Conservation (phyloP, 106 monocot species). For the Dendrobium huoshanense region DNA sequence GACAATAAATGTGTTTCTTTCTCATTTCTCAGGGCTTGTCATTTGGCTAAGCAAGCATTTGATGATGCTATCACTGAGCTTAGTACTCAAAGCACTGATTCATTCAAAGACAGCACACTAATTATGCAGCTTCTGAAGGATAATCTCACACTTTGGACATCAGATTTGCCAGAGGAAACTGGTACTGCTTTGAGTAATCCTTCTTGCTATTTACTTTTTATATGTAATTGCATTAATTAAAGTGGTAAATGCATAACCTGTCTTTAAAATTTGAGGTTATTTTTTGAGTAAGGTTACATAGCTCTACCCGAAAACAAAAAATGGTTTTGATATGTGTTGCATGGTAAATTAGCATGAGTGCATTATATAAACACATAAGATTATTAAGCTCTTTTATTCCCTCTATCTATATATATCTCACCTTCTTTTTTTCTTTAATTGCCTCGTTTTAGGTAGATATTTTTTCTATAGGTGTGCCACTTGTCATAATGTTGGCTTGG, state of each 20-base stretch:
- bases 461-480: not conserved
- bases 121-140: slow-evolving; percentile 40
- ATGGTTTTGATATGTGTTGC: no score
- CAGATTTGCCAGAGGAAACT: slow-evolving; percentile 17
- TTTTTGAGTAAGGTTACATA: no score
- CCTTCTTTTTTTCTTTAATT: not conserved
- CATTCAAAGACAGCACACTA: slow-evolving; percentile 20
- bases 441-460: not conserved
- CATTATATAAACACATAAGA: no score
- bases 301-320: no score
- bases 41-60: slow-evolving; percentile 39
- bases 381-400: no score
- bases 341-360: no score
- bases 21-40: slow-evolving; percentile 22
- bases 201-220: not conserved
- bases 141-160: slow-evolving; percentile 28
- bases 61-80: slow-evolving; percentile 29
- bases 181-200: slow-evolving; percentile 2
- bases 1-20: not conserved
- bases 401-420: no score
- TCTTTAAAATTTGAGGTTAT: no score
- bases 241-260: no score
- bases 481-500: not conserved
- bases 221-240: no score
- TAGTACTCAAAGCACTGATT: slow-evolving; percentile 16